A percentile compares a stretch with the other conserved stretches of the same genome.
These are phyloP conservation scores for Fusarium chaquense DNA, from an alignment of 2,329 filamentous ascomycete species.

Conservation along the genomic window DNA sequence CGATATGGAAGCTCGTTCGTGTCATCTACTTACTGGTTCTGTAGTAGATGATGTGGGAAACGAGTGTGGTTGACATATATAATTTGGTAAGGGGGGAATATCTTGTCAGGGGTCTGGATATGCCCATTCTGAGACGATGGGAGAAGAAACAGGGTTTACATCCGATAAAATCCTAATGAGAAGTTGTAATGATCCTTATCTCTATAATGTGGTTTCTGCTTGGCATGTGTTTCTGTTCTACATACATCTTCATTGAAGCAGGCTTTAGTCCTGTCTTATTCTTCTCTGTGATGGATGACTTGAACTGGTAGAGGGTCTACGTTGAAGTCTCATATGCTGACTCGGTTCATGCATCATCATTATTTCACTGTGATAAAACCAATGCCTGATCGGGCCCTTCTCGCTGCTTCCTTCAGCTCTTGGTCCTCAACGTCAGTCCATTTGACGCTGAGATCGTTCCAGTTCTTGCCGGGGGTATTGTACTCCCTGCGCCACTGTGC, in stretches of 20 bases:
- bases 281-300: neutral
- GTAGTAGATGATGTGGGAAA: constrained; percentile 16
- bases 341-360: neutral
- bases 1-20: constrained; percentile 27
- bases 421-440: constrained; percentile 77
- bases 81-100: constrained; percentile 11
- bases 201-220: constrained; percentile 12
- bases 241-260: neutral
- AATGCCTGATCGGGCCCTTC: constrained; percentile 70
- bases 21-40: neutral
- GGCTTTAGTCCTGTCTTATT: neutral
- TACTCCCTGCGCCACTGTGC: constrained; percentile 73
- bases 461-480: constrained; percentile 71
- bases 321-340: neutral
- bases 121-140: constrained; percentile 13
- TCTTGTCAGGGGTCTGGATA: constrained; percentile 13
- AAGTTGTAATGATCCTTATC: constrained; percentile 40
- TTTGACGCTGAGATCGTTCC: constrained; percentile 74
- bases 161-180: constrained; percentile 35
- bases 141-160: constrained; percentile 6
- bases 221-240: constrained; percentile 2
- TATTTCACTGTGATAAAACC: constrained; percentile 75
- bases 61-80: constrained; percentile 30
- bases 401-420: constrained; percentile 68
- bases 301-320: neutral